Percentiles rank a stretch among this genome's conserved stretches.
phyloP scores from a whole-genome alignment of 2,329 filamentous ascomycete genomes.

The Fusarium chlamydosporum region DNA sequence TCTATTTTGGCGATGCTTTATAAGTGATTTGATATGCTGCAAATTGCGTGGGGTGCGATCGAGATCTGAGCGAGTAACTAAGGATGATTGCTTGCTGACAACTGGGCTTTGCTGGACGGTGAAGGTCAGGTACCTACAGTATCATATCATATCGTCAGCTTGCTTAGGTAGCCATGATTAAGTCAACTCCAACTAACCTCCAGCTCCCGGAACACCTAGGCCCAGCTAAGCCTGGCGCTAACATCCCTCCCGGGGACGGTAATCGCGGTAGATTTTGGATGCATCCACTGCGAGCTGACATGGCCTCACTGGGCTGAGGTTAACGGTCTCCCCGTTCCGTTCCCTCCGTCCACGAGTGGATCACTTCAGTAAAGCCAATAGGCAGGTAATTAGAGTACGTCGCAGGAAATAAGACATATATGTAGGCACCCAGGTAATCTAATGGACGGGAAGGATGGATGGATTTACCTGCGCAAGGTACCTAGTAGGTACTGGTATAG shows the following conservation, averaged over 20 bases:
- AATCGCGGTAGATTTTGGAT: conserved; percentile 16
- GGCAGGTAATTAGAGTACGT: not conserved
- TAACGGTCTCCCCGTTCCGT: conserved; percentile 14
- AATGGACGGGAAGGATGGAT: conserved; percentile 4
- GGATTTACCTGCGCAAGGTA: not conserved
- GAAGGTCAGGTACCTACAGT: too few relatives aligned
- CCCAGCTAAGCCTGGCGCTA: conserved; percentile 11
- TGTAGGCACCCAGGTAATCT: not conserved
- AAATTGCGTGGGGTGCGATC: conserved; percentile 13
- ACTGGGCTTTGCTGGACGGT: not conserved
- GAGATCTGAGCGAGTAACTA: conserved; percentile 13
- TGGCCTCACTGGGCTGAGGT: conserved; percentile 43
- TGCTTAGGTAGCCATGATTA: conserved; percentile 42
- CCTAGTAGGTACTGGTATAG: not conserved
- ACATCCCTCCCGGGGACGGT: not conserved
- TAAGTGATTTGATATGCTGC: conserved; percentile 28
- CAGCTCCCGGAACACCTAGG: conserved; percentile 2
- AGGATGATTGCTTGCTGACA: not conserved
- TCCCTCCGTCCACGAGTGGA: not conserved
- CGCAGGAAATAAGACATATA: not conserved
- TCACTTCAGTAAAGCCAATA: too few relatives aligned
- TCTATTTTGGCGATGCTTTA: conserved; percentile 24
- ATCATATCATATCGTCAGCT: conserved; percentile 8
- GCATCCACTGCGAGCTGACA: conserved; percentile 24
- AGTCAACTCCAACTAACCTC: conserved; percentile 14